Conservation (phyloP, 2,329 filamentous ascomycete species). For the Penicillium sp. region DNA sequence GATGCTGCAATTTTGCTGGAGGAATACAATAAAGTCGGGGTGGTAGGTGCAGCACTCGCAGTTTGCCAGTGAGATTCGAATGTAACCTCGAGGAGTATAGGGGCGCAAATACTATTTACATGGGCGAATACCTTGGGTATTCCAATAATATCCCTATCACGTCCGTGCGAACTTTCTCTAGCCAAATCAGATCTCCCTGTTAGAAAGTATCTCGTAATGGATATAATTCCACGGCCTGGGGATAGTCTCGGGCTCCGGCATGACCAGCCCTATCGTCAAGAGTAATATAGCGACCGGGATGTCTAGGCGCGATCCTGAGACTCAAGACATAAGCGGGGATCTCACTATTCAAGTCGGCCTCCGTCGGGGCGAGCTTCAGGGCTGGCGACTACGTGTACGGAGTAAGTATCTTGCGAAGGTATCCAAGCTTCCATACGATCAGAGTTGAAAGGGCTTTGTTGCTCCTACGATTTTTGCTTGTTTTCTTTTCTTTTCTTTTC, state of each 20-base stretch:
- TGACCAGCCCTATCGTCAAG: background rate
- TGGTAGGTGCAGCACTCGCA: background rate
- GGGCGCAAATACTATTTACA: background rate
- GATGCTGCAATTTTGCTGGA: background rate
- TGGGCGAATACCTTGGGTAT: background rate
- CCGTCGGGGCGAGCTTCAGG: background rate
- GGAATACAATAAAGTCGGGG: background rate
- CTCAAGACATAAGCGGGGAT: background rate
- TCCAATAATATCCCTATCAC: background rate
- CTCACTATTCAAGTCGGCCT: background rate
- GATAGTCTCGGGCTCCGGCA: background rate
- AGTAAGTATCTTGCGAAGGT: background rate
- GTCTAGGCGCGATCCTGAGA: background rate
- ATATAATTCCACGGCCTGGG: background rate
- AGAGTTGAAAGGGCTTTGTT: background rate
- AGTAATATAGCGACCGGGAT: background rate
- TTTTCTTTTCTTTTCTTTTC: background rate
- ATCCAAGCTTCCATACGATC: background rate
- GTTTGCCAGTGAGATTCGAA: background rate
- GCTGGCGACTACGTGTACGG: background rate
- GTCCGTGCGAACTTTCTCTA: background rate
- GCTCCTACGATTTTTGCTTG: background rate
- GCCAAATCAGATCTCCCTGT: background rate
- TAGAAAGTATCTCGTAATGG: background rate
- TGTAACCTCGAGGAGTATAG: background rate